These are phyloP conservation scores for Aspergillus sp. DNA, from an alignment of 2,329 filamentous ascomycete species.

Conservation along the genomic window DNA sequence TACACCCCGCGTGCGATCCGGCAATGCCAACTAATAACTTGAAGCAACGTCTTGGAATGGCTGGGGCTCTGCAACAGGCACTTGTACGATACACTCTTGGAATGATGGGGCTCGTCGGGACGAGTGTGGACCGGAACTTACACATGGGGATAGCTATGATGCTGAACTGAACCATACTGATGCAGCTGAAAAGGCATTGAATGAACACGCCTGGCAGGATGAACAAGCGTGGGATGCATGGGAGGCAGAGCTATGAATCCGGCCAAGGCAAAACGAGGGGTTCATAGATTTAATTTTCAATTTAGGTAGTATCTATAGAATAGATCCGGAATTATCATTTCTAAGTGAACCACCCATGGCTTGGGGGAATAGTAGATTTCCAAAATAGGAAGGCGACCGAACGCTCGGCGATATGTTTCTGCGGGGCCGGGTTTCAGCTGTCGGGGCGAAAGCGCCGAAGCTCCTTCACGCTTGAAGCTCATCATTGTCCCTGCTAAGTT, in stretches of 20 bases:
- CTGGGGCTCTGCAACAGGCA: constrained; percentile 69
- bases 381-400: neutral
- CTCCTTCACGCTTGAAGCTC: constrained; percentile 18
- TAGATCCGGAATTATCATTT: neutral
- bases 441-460: constrained; percentile 7
- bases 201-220: neutral
- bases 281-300: neutral
- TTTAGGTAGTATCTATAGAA: neutral
- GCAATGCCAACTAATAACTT: constrained; percentile 1
- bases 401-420: constrained; percentile 21
- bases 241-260: neutral
- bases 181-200: constrained; percentile 20
- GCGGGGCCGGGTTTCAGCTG: constrained; percentile 20
- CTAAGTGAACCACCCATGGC: neutral
- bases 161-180: constrained; percentile 54
- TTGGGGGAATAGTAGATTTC: neutral
- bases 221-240: neutral
- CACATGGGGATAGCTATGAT: constrained; percentile 58
- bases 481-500: constrained; percentile 12
- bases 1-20: neutral
- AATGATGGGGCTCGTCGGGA: constrained; percentile 66
- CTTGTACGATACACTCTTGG: constrained; percentile 75
- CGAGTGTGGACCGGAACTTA: constrained; percentile 60
- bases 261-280: neutral
- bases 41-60: constrained; percentile 81